These are phyloP conservation scores for Pilasporangium apinafurcum DNA, from an alignment of 352 stramenopile genomes.

Conservation along the genomic window DNA sequence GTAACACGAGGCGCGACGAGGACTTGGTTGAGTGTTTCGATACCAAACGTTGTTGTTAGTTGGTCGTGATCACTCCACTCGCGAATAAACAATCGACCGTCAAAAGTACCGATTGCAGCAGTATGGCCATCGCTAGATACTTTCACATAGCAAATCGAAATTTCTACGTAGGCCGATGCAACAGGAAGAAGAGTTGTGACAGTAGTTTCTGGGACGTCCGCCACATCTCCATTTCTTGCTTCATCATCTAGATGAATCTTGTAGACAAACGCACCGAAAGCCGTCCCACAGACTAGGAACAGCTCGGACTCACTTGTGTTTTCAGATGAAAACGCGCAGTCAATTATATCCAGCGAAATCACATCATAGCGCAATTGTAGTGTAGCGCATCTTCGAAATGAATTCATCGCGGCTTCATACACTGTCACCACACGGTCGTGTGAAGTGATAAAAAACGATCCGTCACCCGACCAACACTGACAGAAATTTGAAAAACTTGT, in stretches of 20 bases:
- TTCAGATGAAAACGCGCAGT: no score
- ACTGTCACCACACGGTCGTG: constrained; percentile 23
- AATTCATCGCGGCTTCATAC: constrained; percentile 15
- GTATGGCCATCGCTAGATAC: constrained; percentile 22
- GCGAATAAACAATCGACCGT: constrained; percentile 46
- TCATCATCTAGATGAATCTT: constrained; percentile 6
- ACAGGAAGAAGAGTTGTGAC: neutral
- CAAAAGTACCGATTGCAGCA: constrained; percentile 34
- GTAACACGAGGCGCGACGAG: constrained; percentile 48
- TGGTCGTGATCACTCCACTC: neutral
- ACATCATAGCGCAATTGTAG: constrained; percentile 25
- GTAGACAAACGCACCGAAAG: constrained; percentile 28
- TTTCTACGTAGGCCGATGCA: constrained; percentile 13
- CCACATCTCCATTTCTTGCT: neutral
- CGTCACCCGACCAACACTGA: constrained; percentile 42
- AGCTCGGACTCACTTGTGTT: no score
- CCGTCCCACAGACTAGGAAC: constrained; percentile 21
- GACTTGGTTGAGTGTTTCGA: constrained; percentile 21
- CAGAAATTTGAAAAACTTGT: constrained; percentile 24
- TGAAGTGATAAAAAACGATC: constrained; percentile 17
- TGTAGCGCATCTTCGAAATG: no score
- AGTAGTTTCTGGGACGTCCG: neutral
- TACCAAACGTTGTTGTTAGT: constrained; percentile 10
- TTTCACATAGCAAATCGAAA: constrained; percentile 32
- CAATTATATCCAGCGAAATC: constrained; percentile 24